Percentiles rank a stretch among this genome's conserved stretches.
phyloP scores from a whole-genome alignment of 371 early-diverging fungal genomes.

The Rhizopus stolonifer region DNA sequence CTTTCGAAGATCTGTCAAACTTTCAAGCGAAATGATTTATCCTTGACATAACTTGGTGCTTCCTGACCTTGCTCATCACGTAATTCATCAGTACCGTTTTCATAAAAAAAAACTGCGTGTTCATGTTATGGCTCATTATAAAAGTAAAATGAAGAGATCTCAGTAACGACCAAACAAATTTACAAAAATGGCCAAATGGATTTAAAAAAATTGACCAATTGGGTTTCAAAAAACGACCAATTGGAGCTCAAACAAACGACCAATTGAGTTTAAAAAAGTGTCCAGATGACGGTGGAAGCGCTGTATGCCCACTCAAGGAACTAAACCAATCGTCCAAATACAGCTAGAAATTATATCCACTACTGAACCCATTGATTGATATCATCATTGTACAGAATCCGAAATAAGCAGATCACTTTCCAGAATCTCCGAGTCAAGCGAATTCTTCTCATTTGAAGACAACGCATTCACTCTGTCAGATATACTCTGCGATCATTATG shows the following conservation, averaged over 20 bases:
- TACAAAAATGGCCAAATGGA: slow-evolving; percentile 1
- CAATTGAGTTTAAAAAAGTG: no score
- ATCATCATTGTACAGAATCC: no score
- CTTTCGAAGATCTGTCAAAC: slow-evolving; percentile 21
- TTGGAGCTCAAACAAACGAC: slow-evolving; percentile 4
- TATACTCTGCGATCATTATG: slow-evolving; percentile 43
- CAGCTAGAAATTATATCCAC: no score
- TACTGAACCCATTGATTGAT: no score
- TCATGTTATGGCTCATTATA: slow-evolving; percentile 10
- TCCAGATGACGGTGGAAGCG: no score
- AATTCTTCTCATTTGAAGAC: slow-evolving; percentile 15
- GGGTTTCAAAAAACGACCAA: slow-evolving; percentile 3
- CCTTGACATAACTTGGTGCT: slow-evolving; percentile 14
- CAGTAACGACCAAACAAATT: slow-evolving; percentile 4
- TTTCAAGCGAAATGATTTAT: slow-evolving; percentile 12
- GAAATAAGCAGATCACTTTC: no score
- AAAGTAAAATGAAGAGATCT: slow-evolving; percentile 7
- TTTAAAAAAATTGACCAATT: not conserved
- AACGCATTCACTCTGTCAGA: slow-evolving; percentile 33
- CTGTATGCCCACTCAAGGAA: no score
- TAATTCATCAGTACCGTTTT: slow-evolving; percentile 15
- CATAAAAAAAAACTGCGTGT: slow-evolving; percentile 21
- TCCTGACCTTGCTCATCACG: slow-evolving; percentile 10
- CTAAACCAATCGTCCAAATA: no score
- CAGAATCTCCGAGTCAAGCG: no score